A percentile compares a stretch with the other conserved stretches of the same genome.
Evolutionary conservation across 2,329 filamentous ascomycete species (phyloP).

Genomic region (Didymella glomerata): DNA sequence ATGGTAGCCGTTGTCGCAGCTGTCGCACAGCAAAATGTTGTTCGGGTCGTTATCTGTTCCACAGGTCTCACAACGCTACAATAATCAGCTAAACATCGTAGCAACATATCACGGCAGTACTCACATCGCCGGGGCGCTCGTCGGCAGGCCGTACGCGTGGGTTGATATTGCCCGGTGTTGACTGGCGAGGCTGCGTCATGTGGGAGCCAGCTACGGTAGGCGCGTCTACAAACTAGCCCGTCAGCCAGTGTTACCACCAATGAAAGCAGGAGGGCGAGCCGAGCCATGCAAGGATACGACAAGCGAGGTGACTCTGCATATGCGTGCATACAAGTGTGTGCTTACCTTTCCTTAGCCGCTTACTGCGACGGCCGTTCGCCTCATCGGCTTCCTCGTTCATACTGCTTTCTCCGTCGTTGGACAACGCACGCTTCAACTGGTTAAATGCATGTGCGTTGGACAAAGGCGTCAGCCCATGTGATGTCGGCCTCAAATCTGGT

Average conservation of each 20-base stretch:
- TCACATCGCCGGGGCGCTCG: slow-evolving; percentile 67
- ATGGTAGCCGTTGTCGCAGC: slow-evolving; percentile 89
- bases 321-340: slow-evolving; percentile 25
- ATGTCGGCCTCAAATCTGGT: slow-evolving; percentile 68
- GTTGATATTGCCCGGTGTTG: slow-evolving; percentile 69
- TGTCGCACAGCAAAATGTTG: slow-evolving; percentile 83
- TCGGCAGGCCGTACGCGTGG: slow-evolving; percentile 63
- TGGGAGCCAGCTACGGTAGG: slow-evolving; percentile 95
- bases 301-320: slow-evolving; percentile 25
- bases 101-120: slow-evolving; percentile 14
- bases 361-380: slow-evolving; percentile 74
- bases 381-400: slow-evolving; percentile 65
- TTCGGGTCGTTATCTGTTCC: slow-evolving; percentile 77
- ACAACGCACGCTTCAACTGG: slow-evolving; percentile 77
- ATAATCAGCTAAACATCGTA: slow-evolving; percentile 38
- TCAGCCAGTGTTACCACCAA: slow-evolving; percentile 39
- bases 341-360: slow-evolving; percentile 87
- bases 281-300: slow-evolving; percentile 14
- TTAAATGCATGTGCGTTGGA: slow-evolving; percentile 63
- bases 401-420: slow-evolving; percentile 62
- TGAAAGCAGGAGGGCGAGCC: slow-evolving; percentile 15
- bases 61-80: slow-evolving; percentile 83
- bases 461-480: slow-evolving; percentile 55
- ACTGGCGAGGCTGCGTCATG: slow-evolving; percentile 91
- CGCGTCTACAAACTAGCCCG: slow-evolving; percentile 54